Conservation (phyloP, 345 rosid species). For the sweet orange (Citrus sinensis) region DVS_A1.0 CM039163.1:42874001-42874500, state of each 20-base stretch:
- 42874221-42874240: not conserved
- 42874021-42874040: too few relatives aligned
- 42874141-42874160: not conserved
- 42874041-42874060: too few relatives aligned
- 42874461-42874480: not conserved
- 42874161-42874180: not conserved
- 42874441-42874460: not conserved
- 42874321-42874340: not conserved
- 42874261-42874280: too few relatives aligned
- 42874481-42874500: not conserved
- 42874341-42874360: not conserved
- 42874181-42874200: not conserved
- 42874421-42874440: not conserved
- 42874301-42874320: conserved; percentile 16
- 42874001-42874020: too few relatives aligned
- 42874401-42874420: not conserved
- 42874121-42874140: not conserved
- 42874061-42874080: too few relatives aligned
- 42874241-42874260: not conserved
- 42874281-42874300: not conserved
- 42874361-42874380: not conserved
- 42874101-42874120: not conserved
- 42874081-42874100: too few relatives aligned
- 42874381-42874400: not conserved
- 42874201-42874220: not conserved